Evolutionary conservation across 306 rosid genomes (phyloP), one percentile per base, ranked within the genome.

Genomic region (Boehmeria nivea): DNA sequence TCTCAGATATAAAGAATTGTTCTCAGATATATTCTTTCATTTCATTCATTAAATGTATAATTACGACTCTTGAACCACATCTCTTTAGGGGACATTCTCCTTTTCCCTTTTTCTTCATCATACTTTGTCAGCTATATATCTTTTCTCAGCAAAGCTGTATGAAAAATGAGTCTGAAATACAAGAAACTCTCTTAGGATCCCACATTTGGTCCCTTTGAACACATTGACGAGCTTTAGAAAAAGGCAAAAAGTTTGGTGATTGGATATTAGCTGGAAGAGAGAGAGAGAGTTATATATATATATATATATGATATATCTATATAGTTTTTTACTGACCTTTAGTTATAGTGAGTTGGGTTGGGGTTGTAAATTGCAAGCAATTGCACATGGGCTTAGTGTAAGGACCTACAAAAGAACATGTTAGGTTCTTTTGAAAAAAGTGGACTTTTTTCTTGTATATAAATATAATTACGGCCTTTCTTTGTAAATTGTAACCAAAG

Each of bases 401-500:
- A 33, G 43, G 42, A 43, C 6, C 34, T 21, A 36, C 51, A 57
- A 40, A 48, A 38, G 64, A 60, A 74, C 82, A 64, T 58, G 76
- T 72, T 63, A 39, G 72, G 73, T 66, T 17, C 25, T 19, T 60
- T 60, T 64, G n/a, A n/a, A n/a, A n/a, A n/a, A n/a, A n/a, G n/a
- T n/a, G n/a, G n/a, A n/a, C n/a, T n/a, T n/a, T n/a, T 19, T 22
- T 3, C 20, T 23, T 39, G 38, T 55, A 18, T 59, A 52, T 26
- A 63, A 67, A 60, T 72, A 72, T 63, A 10, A n/a, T 12, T 46
- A 25, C 51, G 63, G 10, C 57, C 84, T 14, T 1, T 10, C 76
- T 85, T 74, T 79, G 88, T 15, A 10, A 52, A 27, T 71, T 74
- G n/a, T n/a, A n/a, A n/a, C n/a, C n/a, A n/a, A n/a, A 69, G 22